phyloP scores from a whole-genome alignment of 169 alveolate species.

The Nephromyces sp. region DNA sequence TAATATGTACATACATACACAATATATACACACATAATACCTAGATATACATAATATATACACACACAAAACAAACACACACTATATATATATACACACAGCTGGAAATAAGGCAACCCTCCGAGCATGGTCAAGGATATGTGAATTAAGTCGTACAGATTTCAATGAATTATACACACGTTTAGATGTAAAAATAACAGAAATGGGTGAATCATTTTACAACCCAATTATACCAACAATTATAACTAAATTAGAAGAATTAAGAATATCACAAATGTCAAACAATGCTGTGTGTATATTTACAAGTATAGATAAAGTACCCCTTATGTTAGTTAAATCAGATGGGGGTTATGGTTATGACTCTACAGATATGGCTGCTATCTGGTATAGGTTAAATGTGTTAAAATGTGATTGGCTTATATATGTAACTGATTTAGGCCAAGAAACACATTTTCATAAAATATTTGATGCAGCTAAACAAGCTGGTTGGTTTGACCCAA shows the following conservation, averaged over 20 bases:
- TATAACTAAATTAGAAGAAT: slow-evolving; percentile 55
- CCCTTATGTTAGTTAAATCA: slow-evolving; percentile 89
- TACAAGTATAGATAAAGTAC: slow-evolving; percentile 59
- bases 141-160: slow-evolving; percentile 68
- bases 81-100: slow-evolving; percentile 40
- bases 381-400: slow-evolving; percentile 73
- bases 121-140: slow-evolving; percentile 78
- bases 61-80: no score
- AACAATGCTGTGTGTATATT: slow-evolving; percentile 87
- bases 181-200: slow-evolving; percentile 63
- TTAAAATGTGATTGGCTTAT: slow-evolving; percentile 75
- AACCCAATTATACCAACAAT: slow-evolving; percentile 70
- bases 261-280: slow-evolving; percentile 45
- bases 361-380: slow-evolving; percentile 95
- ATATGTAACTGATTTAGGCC: slow-evolving; percentile 90
- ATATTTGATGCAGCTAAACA: slow-evolving; percentile 84
- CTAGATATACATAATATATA: no score
- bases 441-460: slow-evolving; percentile 83
- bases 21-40: no score
- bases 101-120: slow-evolving; percentile 5
- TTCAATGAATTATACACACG: slow-evolving; percentile 69
- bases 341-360: slow-evolving; percentile 98
- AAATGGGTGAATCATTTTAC: slow-evolving; percentile 83
- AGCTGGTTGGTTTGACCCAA: slow-evolving; percentile 72
- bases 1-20: no score